Base-by-base conservation (phyloP, 768 basidiomycete species). In the Boletus sp. region DNA sequence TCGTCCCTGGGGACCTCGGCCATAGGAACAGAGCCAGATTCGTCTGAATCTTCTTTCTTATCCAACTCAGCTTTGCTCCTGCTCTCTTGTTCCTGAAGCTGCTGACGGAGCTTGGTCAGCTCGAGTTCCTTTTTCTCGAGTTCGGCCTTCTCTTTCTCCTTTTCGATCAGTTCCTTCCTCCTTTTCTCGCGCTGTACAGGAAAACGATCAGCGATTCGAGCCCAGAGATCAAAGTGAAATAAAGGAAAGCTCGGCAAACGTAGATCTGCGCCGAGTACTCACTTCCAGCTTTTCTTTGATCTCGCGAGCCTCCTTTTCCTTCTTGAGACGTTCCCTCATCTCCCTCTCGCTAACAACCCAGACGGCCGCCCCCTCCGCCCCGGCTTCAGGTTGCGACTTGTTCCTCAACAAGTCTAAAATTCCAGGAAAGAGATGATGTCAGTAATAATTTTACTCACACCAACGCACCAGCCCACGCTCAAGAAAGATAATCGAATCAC, bases 331-430 rank as follows among this genome's bases (percentile, higher is more conserved):
- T 73, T 89, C 89, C 60, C 80, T 79, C 78, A 92, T 83, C 71
- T 85, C 83, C 60, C 89, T 81, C 75, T 93, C 91, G 51, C 78
- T 77, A 50, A 80, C 71, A 15, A 93, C 90, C 92, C 92, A 95
- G 39, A 75, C 79, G 1, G 76, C 77, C 20, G 85, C 86, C 12
- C 81, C 84, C 20, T 77, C 74, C 2, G 90, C 87, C 28, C 92
- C 91, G 2, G 79, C 77, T 65, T 92, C 87, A 3, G 92, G 92
- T 52, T 88, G 78, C 20, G 87, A 85, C 75, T 95, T 94, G 76
- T 92, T 87, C 73, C 87, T 87, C 56, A 96, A 77, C 57, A 95
- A 67, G 73, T 91, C 89, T 90, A 64, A 54, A 14, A 24, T 48
- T 29, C 18, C 33, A 28, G 29, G 50, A 50, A 54, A 37, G 36